phyloP scores from a whole-genome alignment of 2,329 filamentous ascomycete genomes.

The Endoconidiophora laricicola region DNA sequence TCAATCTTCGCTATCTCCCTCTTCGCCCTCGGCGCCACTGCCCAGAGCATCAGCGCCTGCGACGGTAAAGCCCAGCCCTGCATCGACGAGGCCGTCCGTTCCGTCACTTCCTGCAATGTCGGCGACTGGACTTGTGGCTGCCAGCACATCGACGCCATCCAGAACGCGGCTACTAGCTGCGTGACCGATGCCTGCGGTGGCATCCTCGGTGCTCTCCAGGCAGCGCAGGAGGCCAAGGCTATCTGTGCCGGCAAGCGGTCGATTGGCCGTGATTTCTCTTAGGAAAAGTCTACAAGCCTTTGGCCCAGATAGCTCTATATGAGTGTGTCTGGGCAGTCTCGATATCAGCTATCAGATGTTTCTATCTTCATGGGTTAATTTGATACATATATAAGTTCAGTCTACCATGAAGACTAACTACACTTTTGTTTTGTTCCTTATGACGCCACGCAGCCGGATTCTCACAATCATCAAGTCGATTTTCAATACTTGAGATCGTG shows the following conservation, averaged over 20 bases:
- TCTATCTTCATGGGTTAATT: no score
- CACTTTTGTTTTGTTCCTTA: no score
- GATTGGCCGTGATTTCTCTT: no score
- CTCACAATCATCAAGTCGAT: no score
- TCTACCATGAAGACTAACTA: no score
- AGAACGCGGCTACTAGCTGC: constrained; percentile 1
- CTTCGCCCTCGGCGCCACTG: neutral
- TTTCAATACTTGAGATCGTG: no score
- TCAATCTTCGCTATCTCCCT: neutral
- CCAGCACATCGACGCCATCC: constrained; percentile 1
- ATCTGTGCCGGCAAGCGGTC: neutral
- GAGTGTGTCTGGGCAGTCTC: no score
- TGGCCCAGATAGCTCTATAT: neutral
- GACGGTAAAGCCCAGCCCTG: constrained; percentile 2
- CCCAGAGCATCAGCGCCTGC: neutral
- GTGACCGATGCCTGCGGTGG: neutral
- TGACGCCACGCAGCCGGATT: no score
- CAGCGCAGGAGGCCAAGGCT: neutral
- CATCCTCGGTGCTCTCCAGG: neutral
- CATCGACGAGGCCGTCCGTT: constrained; percentile 3
- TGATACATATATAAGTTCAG: no score
- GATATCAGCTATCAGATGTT: no score
- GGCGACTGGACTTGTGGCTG: constrained; percentile 7
- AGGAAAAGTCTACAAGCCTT: no score
- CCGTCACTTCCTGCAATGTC: neutral